These are phyloP conservation scores for Wickerhamomyces strasburgensis DNA, from an alignment of 805 yeast genomes.

Conservation along the genomic window DNA sequence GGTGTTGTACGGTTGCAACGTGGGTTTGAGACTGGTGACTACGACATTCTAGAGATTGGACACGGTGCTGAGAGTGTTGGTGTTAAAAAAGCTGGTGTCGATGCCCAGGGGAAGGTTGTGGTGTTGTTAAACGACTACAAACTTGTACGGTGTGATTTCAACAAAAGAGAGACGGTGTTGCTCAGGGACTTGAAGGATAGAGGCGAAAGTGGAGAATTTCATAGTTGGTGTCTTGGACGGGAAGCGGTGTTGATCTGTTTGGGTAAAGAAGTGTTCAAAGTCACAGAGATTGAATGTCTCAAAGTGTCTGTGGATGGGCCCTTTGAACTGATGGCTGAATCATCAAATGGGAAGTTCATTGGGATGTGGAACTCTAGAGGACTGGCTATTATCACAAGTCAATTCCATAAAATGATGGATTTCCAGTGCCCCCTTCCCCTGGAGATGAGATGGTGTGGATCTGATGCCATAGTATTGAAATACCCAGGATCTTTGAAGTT, in stretches of 20 bases:
- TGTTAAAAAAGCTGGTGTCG: slow-evolving; percentile 1
- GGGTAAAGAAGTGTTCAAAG: slow-evolving; percentile 6
- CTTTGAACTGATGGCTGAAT: slow-evolving; percentile 8
- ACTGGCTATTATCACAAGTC: slow-evolving; percentile 5
- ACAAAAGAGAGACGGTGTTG: slow-evolving; percentile 2
- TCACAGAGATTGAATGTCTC: slow-evolving; percentile 1
- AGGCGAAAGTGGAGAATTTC: slow-evolving; percentile 6
- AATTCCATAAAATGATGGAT: slow-evolving; percentile 9
- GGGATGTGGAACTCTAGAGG: slow-evolving; percentile 10
- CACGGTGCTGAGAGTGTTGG: slow-evolving; percentile 9
- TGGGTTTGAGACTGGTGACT: slow-evolving; percentile 11
- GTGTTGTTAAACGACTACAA: slow-evolving; percentile 6
- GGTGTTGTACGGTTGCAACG: slow-evolving; percentile 14
- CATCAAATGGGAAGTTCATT: slow-evolving; percentile 10
- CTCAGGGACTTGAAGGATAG: slow-evolving; percentile 1
- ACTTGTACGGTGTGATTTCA: slow-evolving; percentile 6
- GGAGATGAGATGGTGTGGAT: slow-evolving; percentile 72
- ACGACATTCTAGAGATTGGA: slow-evolving; percentile 9
- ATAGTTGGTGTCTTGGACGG: slow-evolving; percentile 10
- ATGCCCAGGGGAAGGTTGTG: slow-evolving; percentile 5
- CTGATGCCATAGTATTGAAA: slow-evolving; percentile 69
- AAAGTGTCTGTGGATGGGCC: slow-evolving; percentile 13
- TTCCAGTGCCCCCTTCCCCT: slow-evolving; percentile 6
- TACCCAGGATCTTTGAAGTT: slow-evolving; percentile 58
- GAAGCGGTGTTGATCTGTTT: slow-evolving; percentile 5